phyloP scores from a whole-genome alignment of 345 rosid species.

The Heritiera fomes region DNA sequence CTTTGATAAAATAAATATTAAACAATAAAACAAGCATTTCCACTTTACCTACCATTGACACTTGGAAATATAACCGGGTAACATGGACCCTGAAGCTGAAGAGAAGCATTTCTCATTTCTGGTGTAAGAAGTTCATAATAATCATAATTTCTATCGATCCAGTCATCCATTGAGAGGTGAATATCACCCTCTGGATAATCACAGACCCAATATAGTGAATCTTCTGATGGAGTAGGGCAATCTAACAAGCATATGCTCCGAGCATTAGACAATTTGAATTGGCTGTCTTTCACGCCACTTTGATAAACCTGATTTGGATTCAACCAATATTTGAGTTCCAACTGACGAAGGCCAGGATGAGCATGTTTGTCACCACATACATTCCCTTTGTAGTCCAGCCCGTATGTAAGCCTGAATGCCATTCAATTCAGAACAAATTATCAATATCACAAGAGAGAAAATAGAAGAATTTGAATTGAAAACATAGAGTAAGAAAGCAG shows the following conservation, averaged over 20 bases:
- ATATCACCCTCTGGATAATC: constrained; percentile 98
- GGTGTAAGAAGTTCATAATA: constrained; percentile 91
- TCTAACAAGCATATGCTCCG: constrained; percentile 89
- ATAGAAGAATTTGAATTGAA: background rate
- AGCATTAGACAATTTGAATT: constrained; percentile 69
- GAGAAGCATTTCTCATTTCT: constrained; percentile 89
- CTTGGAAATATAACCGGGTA: constrained; percentile 93
- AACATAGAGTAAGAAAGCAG: background rate
- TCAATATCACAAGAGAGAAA: constrained; percentile 9
- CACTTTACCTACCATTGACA: constrained; percentile 62
- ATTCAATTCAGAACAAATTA: constrained; percentile 22
- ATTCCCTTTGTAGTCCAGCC: constrained; percentile 96
- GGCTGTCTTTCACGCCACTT: constrained; percentile 81
- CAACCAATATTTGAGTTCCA: constrained; percentile 86
- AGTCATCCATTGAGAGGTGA: constrained; percentile 68
- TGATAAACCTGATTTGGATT: constrained; percentile 96
- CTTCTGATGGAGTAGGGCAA: constrained; percentile 80
- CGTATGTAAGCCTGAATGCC: constrained; percentile 78
- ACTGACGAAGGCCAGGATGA: constrained; percentile 65
- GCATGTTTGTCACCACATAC: constrained; percentile 87
- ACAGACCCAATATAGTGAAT: constrained; percentile 89
- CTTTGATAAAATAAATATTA: background rate
- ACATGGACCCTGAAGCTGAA: constrained; percentile 97
- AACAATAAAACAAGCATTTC: constrained; percentile 14
- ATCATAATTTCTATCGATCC: constrained; percentile 89